Base-by-base conservation (phyloP, 2,329 filamentous ascomycete genomes). In the Monosporascus sp. region DNA sequence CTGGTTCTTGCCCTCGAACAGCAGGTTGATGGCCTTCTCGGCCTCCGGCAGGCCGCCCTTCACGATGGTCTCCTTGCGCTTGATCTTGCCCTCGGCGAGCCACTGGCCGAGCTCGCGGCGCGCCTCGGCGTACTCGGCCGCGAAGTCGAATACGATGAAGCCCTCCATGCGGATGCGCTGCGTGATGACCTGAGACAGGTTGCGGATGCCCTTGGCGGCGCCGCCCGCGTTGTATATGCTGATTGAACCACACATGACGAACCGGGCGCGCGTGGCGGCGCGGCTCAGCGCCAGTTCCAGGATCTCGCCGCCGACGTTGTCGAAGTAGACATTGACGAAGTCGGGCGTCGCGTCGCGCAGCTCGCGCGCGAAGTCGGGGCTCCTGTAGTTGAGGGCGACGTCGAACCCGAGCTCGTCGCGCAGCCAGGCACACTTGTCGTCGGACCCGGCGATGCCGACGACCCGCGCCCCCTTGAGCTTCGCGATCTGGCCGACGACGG, bases 401-500 rank as follows among this genome's bases (percentile, higher is more conserved):
- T 85, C 81, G 60, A 82, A 84, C 0, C 82, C 82, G 24, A 86
- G 68, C 57, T 82, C 78, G 43, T 72, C 63, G 17, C 72, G 75
- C 58, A 87, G 66, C 72, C 81, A 83, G 28, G 71, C 67, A 58
- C 81, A 88, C 72, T 90, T 90, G 38, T 86, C 82, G 37, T 82
- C 78, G 51, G 77, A 79, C 0, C 87, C 87, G 1, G 85, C 85
- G 56, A 89, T 76, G 7, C 86, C 87, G 22, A 87, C 69, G 14
- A 89, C 82, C 3, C 76, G 61, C 48, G 72, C 72, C 14, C 86
- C 88, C 68, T 84, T 83, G 51, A 90, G 72, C 74, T 89, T 91
- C 18, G 87, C 87, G 60, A 92, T 89, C 71, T 93, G 89, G 0
- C 87, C 88, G 0, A 83, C 88, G 1, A 92, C 81, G 63, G 81